Evolutionary conservation across 768 basidiomycete species (phyloP), one percentile per base, ranked within the genome.

Genomic region (Gymnopilus dilepis): DNA sequence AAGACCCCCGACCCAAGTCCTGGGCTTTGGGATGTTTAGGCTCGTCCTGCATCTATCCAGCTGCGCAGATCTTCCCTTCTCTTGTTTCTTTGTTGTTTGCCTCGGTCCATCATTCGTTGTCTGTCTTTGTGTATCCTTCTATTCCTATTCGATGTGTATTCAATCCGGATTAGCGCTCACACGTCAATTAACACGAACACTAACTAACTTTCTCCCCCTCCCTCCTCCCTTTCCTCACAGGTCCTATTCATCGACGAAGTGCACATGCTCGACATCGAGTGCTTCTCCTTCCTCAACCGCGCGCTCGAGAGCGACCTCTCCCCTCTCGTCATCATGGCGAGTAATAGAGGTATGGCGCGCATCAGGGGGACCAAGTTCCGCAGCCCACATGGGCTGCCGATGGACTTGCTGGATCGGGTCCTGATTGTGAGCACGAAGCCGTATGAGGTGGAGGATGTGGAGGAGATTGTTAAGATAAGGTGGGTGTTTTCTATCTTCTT

Each of bases 251-350:
- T 98, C 68, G 97, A 99, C 76, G 97, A 98, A 78, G 97, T 98
- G 12, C 97, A 99, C 82, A 99, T 99, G 97, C 88, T 99, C 66
- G 97, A 99, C 74, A 98, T 99, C 64, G 97, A 99, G 74, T 98
- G 97, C 72, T 99, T 99, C 82, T 97, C 96, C 6, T 99, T 96
- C 84, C 82, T 99, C 61, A 99, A 99, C 74, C 88, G 97, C 33
- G 97, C 97, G 2, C 82, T 99, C 50, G 97, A 99, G 73, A 89
- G 89, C 62, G 96, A 97, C 63, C 82, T 99, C 0, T 89, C 97
- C 1, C 97, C 97, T 1, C 80, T 99, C 56, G 97, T 99, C 37
- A 95, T 99, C 69, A 98, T 99, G 97, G 97, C 97, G 1, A 94
- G 93, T 47, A 99, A 99, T 73, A 84, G 97, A 15, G 97, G 97